Evolutionary conservation across 805 yeast species (phyloP).

Genomic region (Wickerhamiella nectarea): DNA sequence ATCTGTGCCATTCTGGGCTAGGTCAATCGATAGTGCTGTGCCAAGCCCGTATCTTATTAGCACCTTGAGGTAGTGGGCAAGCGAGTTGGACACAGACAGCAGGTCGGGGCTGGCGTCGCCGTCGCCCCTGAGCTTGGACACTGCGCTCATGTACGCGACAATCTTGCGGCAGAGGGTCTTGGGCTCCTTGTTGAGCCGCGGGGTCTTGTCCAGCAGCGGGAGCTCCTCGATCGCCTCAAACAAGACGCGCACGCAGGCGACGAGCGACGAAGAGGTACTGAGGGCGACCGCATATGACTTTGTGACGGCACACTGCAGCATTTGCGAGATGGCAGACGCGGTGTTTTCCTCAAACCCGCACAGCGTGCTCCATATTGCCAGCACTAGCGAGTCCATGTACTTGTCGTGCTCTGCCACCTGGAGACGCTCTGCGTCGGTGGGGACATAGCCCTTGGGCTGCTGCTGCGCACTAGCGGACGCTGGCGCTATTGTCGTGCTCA

Average conservation of each 20-base stretch:
- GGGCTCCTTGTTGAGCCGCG: slow-evolving; percentile 43
- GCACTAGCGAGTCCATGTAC: slow-evolving; percentile 44
- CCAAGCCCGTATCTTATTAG: slow-evolving; percentile 68
- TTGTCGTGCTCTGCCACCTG: slow-evolving; percentile 34
- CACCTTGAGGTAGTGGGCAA: slow-evolving; percentile 85
- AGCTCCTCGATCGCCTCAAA: slow-evolving; percentile 55
- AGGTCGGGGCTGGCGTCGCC: slow-evolving; percentile 28
- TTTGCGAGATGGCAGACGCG: slow-evolving; percentile 79
- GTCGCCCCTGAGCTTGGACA: slow-evolving; percentile 42
- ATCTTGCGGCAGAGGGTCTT: slow-evolving; percentile 77
- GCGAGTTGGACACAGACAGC: slow-evolving; percentile 69
- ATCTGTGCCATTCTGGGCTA: background rate
- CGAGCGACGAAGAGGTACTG: slow-evolving; percentile 53
- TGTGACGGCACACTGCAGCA: slow-evolving; percentile 72
- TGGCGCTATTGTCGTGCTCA: slow-evolving; percentile 29
- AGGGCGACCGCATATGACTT: slow-evolving; percentile 59
- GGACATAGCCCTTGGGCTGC: too few relatives aligned
- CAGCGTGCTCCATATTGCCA: slow-evolving; percentile 70
- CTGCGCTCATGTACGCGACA: slow-evolving; percentile 73
- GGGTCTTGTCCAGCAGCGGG: slow-evolving; percentile 8
- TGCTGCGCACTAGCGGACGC: too few relatives aligned
- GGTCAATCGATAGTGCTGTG: slow-evolving; percentile 56
- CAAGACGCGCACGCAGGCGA: slow-evolving; percentile 58
- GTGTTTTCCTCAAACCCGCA: slow-evolving; percentile 84
- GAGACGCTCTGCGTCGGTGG: slow-evolving; percentile 11